Evolutionary conservation across 1,284 basidiomycete genomes (phyloP), one percentile per base, ranked within the genome.

Genomic region (Earliella scabrosa): DNA sequence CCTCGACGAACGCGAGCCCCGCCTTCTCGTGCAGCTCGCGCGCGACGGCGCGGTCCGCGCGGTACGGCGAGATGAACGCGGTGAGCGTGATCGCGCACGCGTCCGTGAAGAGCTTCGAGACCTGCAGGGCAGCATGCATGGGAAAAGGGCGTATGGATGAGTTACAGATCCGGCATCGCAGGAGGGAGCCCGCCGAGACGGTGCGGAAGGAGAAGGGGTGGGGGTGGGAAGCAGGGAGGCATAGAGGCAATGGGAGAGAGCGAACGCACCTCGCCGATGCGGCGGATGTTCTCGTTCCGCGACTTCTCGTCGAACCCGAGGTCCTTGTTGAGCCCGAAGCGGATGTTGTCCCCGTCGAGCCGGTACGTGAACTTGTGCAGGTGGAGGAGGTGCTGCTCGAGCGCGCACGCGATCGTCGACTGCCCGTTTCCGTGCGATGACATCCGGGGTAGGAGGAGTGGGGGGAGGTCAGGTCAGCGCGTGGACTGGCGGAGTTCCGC

Each of bases 41-140:
- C 24, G 93, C 97, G 56, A 92, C 73, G 18, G 87, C 82, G 45
- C 97, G 88, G 78, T 99, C 97, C 4, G 87, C 85, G 45, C 86
- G 83, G 74, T 95, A 98, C n/a, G 97, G 97, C 7, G 96, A 98
- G 75, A 99, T 99, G 79, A 99, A 99, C 26, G 97, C 96, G 8
- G 97, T 97, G 69, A 98, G 83, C 21, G 92, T 83, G 65, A 98
- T 83, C 62, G 90, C 90, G 38, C 86, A 88, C 2, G 95, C 87
- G 65, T 96, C 92, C 14, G 95, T 87, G 73, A 99, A 98, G 36
- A 99, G 82, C 69, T 95, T 95, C 27, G 97, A 90, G 49, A 99
- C 94, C 94, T 95, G 66, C 21, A 10, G 51, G 36, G 34, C 29
- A 26, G 9, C 51, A n/a, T 45, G 43, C 35, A 23, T 29, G 23